phyloP scores from a whole-genome alignment of 2,329 filamentous ascomycete genomes.

The Ophiognomonia clavigignenti-juglandacearum region DNA sequence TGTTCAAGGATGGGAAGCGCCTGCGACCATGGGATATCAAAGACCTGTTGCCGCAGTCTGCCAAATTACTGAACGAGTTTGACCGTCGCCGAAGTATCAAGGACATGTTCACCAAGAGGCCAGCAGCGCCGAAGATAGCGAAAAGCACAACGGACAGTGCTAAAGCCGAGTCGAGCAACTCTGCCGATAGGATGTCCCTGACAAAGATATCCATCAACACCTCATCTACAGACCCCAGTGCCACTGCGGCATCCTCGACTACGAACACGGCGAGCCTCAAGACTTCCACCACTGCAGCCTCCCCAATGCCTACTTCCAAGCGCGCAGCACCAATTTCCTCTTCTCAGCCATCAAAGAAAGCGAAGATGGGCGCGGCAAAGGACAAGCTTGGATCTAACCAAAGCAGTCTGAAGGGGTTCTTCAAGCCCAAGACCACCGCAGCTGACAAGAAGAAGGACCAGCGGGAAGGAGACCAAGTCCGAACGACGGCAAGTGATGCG shows the following conservation, averaged over 20 bases:
- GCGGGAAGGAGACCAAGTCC: neutral
- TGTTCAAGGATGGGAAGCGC: conserved; percentile 64
- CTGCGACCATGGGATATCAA: conserved; percentile 61
- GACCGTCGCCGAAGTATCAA: conserved; percentile 78
- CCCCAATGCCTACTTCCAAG: neutral
- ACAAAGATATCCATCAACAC: neutral
- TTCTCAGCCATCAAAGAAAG: conserved; percentile 37
- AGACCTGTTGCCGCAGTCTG: conserved; percentile 69
- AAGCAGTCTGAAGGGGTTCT: conserved; percentile 71
- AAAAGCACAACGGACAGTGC: neutral
- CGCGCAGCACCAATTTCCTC: neutral
- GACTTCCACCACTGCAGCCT: neutral
- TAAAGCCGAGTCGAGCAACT: neutral
- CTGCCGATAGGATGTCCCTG: neutral
- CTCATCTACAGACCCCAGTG: neutral
- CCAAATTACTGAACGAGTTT: conserved; percentile 82
- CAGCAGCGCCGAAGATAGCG: conserved; percentile 15
- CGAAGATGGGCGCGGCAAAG: conserved; percentile 31
- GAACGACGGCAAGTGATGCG: neutral
- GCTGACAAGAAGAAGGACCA: neutral
- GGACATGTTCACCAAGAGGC: conserved; percentile 78
- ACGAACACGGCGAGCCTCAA: neutral
- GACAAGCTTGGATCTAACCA: conserved; percentile 29
- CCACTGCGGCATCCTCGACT: neutral
- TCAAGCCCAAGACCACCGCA: conserved; percentile 52